Base-by-base conservation (phyloP, 331 rosid genomes). In the Quercus lobata region DNA sequence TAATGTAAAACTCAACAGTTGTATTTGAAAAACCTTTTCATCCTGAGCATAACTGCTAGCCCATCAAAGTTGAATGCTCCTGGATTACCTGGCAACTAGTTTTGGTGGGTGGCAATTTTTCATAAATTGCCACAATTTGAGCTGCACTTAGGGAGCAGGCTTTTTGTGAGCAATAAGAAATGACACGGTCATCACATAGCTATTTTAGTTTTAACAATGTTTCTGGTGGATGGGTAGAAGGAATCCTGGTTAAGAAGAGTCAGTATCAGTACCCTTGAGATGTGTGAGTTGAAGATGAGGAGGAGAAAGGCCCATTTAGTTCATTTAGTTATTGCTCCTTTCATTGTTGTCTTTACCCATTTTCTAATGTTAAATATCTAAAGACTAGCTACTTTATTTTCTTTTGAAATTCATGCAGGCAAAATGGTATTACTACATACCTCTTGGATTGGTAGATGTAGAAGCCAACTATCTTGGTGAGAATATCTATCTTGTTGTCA, bases 391-490 rank as follows among this genome's bases (percentile, higher is more conserved):
- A 62, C 49, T 37, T 61, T 61, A 34, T 74, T 81, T 70, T 34
- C 37, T 35, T 80, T 69, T 37, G 65, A 44, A 41, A 78, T 58
- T 70, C 70, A 25, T 88, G 89, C 91, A 90, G 97, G 91, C 91
- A 73, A 94, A 92, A 81, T 94, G 97, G 97, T 94, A 90, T 82
- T 94, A 89, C 74, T 94, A 94, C 80, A 61, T 88, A 32, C 77
- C 87, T 81, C 98, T 94, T 81, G 98, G 96, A 79, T 63, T 94
- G 85, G 96, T 94, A 24, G 98, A 94, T 82, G 98, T 94, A 44
- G 98, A 94, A 84, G 97, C 92, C 78, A 94, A 94, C 86, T 94
- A 89, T 89, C 90, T 94, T 49, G 96, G 98, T 94, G 73, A 81
- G 85, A 72, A 57, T 66, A n/a, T 19, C 29, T 68, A 68, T 32